These are phyloP conservation scores for Xylaria sp. DNA, from an alignment of 2,329 filamentous ascomycete species.

Conservation along the genomic window DNA sequence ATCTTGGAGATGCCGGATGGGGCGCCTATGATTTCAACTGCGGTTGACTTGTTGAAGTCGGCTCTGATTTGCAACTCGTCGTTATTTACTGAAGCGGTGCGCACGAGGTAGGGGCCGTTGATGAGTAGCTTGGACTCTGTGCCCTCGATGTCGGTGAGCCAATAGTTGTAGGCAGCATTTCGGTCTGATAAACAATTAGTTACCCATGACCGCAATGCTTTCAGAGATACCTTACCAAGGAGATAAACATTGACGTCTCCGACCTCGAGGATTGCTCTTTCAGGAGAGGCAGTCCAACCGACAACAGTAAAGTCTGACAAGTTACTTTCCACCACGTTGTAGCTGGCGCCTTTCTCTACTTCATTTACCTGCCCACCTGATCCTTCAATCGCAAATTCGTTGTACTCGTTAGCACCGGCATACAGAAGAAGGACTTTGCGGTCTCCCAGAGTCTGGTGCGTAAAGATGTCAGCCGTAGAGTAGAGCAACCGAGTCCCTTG, in stretches of 20 bases:
- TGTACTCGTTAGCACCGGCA: conserved; percentile 61
- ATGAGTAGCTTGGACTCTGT: conserved; percentile 50
- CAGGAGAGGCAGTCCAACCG: too few species aligned
- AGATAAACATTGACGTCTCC: conserved; percentile 21
- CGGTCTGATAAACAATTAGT: conserved; percentile 39
- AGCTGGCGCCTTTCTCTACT: too few species aligned
- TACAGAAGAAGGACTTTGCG: conserved; percentile 58
- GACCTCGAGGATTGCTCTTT: too few species aligned
- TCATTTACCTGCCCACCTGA: not conserved
- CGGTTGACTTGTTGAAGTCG: conserved; percentile 71
- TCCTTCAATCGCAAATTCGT: conserved; percentile 58
- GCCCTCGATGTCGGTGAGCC: conserved; percentile 53
- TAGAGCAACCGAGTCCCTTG: conserved; percentile 62
- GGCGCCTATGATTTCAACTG: conserved; percentile 69
- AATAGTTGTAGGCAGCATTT: conserved; percentile 69
- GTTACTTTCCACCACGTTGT: too few species aligned
- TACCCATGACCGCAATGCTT: too few species aligned
- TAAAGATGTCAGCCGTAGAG: conserved; percentile 71
- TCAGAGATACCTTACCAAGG: conserved; percentile 7
- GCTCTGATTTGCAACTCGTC: conserved; percentile 63
- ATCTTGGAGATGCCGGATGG: too few species aligned
- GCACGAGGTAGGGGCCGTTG: conserved; percentile 66
- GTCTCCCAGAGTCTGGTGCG: conserved; percentile 57
- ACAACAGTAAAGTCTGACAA: too few species aligned
- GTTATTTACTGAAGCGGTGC: conserved; percentile 58